Evolutionary conservation across 2,329 filamentous ascomycete species (phyloP).

Genomic region (Nannizziopsis arthrosporioides): DNA sequence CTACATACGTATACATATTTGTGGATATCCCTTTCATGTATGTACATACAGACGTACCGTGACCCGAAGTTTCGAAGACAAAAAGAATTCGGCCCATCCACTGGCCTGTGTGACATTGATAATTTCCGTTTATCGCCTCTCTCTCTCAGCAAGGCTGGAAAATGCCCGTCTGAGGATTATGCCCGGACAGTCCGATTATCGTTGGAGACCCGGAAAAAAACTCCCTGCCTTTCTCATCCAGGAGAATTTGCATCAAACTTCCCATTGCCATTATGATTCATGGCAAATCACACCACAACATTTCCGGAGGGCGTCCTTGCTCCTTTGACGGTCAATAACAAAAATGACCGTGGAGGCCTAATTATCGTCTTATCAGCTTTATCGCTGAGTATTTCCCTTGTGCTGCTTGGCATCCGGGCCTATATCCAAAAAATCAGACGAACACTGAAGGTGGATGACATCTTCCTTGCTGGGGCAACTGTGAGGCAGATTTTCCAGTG

Average conservation of each 20-base stretch:
- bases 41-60: not conserved
- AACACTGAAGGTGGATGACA: constrained; percentile 27
- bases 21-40: not conserved
- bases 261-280: constrained; percentile 3
- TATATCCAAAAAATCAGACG: constrained; percentile 29
- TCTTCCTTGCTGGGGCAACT: constrained; percentile 21
- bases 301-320: constrained; percentile 20
- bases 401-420: constrained; percentile 31
- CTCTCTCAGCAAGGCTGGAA: not conserved
- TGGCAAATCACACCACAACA: not conserved
- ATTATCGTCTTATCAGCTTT: constrained; percentile 32
- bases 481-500: not conserved
- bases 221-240: too few relatives aligned
- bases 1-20: too few relatives aligned
- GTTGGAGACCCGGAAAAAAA: not conserved
- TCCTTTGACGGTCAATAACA: constrained; percentile 28
- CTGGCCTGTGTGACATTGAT: not conserved
- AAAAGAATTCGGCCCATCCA: not conserved
- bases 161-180: not conserved
- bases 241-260: not conserved
- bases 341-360: constrained; percentile 32
- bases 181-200: not conserved
- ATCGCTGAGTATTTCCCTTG: constrained; percentile 29
- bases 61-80: not conserved
- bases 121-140: not conserved